phyloP scores from a whole-genome alignment of 176 grass and related monocot genomes.

The Saccharum spontaneum region DNA sequence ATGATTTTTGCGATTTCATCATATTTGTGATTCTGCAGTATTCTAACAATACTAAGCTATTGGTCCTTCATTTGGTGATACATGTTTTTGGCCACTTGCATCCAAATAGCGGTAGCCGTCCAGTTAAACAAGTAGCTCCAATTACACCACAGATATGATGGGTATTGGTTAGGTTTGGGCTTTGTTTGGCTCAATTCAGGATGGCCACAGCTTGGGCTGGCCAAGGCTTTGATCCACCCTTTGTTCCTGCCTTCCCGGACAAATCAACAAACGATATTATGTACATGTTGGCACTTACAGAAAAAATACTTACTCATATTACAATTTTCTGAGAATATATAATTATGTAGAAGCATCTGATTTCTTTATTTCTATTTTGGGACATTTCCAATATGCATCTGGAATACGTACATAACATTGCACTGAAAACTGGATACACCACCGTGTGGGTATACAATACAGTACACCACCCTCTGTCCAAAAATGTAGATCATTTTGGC shows the following conservation, averaged over 20 bases:
- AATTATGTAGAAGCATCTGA: neutral
- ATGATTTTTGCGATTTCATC: neutral
- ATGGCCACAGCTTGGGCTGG: neutral
- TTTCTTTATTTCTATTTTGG: neutral
- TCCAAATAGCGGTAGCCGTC: neutral
- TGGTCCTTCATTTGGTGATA: neutral
- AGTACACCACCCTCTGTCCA: no score
- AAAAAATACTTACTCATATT: neutral
- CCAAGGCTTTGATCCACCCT: neutral
- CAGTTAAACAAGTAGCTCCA: neutral
- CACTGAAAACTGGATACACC: neutral
- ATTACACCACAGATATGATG: neutral
- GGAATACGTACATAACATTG: neutral
- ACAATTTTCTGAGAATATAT: neutral
- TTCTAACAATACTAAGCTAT: neutral
- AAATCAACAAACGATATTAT: neutral
- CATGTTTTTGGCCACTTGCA: neutral
- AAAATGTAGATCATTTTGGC: no score
- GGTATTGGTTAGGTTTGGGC: neutral
- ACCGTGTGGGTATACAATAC: neutral
- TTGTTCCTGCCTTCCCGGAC: neutral
- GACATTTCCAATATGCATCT: neutral
- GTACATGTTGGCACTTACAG: neutral
- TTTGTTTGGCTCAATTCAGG: neutral
- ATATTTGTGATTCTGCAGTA: neutral